phyloP scores from a whole-genome alignment of 2,329 filamentous ascomycete species.

The Rosellinia necatrix region DNA sequence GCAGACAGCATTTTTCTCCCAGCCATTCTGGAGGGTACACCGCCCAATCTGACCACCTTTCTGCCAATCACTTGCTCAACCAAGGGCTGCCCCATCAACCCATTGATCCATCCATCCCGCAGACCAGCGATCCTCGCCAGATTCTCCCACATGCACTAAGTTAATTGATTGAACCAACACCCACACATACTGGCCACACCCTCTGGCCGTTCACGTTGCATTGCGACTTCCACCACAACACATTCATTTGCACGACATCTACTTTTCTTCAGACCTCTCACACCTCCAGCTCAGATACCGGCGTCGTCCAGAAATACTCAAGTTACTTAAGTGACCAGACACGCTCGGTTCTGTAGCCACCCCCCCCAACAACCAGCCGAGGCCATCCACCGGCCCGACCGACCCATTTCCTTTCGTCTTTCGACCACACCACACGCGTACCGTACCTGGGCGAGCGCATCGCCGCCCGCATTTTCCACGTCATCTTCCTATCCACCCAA shows the following conservation, averaged over 20 bases:
- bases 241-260: conserved; percentile 10
- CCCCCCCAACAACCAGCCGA: conserved; percentile 2
- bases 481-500: conserved; percentile 16
- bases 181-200: not conserved
- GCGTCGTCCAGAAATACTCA: not conserved
- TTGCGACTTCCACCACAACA: conserved; percentile 23
- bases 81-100: too few relatives aligned
- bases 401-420: conserved; percentile 11
- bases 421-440: not conserved
- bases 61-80: conserved; percentile 16
- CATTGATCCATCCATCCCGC: conserved; percentile 12
- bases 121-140: conserved; percentile 4
- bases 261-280: not conserved
- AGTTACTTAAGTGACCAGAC: too few relatives aligned
- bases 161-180: not conserved
- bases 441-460: conserved; percentile 14
- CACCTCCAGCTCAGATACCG: not conserved
- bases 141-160: conserved; percentile 7
- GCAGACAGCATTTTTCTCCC: conserved; percentile 14
- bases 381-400: conserved; percentile 4
- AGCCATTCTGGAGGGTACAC: conserved; percentile 17
- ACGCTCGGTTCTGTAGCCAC: too few relatives aligned
- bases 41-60: conserved; percentile 11
- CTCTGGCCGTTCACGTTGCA: too few relatives aligned
- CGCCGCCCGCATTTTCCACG: conserved; percentile 24